Conservation (phyloP, 2,329 filamentous ascomycete species). For the Colletotrichum sp. region DNA sequence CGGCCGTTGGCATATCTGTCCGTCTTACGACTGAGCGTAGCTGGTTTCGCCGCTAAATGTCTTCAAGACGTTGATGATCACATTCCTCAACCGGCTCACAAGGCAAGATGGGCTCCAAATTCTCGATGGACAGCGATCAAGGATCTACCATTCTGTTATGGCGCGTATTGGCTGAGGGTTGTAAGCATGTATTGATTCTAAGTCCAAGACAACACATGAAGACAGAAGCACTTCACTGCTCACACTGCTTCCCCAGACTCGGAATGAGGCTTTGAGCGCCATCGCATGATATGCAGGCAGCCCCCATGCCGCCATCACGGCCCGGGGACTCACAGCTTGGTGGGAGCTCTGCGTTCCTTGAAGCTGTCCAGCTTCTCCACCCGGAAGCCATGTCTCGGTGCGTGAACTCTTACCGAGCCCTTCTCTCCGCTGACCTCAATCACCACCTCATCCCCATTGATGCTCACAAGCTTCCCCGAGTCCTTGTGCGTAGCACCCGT, state of each 20-base stretch:
- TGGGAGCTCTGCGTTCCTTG: background rate
- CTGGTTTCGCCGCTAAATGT: background rate
- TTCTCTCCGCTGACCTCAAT: slow-evolving; percentile 53
- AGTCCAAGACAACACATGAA: background rate
- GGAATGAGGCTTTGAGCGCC: background rate
- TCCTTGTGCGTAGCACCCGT: slow-evolving; percentile 66
- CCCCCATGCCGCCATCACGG: background rate
- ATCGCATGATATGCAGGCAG: background rate
- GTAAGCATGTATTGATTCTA: background rate
- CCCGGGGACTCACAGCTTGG: background rate
- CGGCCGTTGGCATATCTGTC: background rate
- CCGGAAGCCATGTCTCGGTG: slow-evolving; percentile 65
- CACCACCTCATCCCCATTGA: slow-evolving; percentile 62
- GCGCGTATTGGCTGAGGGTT: background rate
- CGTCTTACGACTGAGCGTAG: background rate
- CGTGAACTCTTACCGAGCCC: slow-evolving; percentile 60
- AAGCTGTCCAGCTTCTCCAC: slow-evolving; percentile 36
- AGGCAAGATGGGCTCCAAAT: background rate
- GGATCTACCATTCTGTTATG: background rate
- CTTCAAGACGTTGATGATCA: background rate
- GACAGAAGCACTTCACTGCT: background rate
- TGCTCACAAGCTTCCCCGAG: slow-evolving; percentile 56
- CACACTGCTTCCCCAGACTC: background rate
- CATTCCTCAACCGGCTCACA: background rate
- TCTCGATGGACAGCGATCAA: background rate